These are phyloP conservation scores for Hymenoscyphus salicellus DNA, from an alignment of 2,329 filamentous ascomycete species.

Conservation along the genomic window DNA sequence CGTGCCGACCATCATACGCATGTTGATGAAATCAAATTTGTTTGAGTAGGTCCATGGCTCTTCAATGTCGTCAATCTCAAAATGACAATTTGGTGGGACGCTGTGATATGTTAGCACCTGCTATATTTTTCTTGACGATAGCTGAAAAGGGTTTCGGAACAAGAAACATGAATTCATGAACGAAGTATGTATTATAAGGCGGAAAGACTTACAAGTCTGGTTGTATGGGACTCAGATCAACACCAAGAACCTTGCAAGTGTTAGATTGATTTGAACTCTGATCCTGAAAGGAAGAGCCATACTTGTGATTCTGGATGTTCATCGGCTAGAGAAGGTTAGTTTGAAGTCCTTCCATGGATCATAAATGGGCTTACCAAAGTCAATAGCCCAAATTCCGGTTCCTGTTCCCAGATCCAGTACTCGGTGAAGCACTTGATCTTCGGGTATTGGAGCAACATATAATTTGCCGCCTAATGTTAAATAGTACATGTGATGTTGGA, in stretches of 20 bases:
- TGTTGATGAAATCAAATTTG: constrained; percentile 59
- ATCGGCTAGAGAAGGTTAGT: constrained; percentile 8
- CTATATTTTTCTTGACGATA: too few species aligned
- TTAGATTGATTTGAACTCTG: background rate
- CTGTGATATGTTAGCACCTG: constrained; percentile 25
- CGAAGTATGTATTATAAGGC: background rate
- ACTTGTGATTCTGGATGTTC: constrained; percentile 18
- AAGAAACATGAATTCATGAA: background rate
- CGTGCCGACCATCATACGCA: constrained; percentile 37
- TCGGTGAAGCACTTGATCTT: constrained; percentile 29
- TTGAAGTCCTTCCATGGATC: constrained; percentile 10
- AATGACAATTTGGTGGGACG: constrained; percentile 59
- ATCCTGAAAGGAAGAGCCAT: background rate
- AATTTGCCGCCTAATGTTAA: constrained; percentile 24
- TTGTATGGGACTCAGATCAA: constrained; percentile 65
- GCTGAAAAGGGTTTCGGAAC: too few species aligned
- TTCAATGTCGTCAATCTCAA: constrained; percentile 62
- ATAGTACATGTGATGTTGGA: constrained; percentile 26
- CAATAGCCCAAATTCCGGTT: constrained; percentile 59
- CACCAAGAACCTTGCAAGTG: constrained; percentile 43
- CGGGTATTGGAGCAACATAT: constrained; percentile 26
- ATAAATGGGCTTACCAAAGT: constrained; percentile 44
- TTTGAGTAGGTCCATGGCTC: constrained; percentile 44
- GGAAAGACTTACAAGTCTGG: constrained; percentile 38
- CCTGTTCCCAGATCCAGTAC: constrained; percentile 48